These are phyloP conservation scores for Lyophyllum semitale DNA, from an alignment of 768 basidiomycete genomes.

Conservation along the genomic window DNA sequence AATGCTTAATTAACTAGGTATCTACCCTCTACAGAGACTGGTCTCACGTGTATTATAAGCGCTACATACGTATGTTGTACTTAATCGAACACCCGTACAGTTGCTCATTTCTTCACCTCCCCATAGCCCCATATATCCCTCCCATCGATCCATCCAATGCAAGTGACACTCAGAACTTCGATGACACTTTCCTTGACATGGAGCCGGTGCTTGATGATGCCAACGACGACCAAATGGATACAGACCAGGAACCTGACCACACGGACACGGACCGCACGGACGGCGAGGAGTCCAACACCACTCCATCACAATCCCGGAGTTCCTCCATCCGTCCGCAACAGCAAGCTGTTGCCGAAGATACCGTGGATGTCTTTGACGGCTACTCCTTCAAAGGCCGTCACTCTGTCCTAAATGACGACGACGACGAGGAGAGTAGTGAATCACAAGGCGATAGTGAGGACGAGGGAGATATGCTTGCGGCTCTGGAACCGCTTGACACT, in stretches of 20 bases:
- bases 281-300: constrained; percentile 75
- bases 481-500: constrained; percentile 17
- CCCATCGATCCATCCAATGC: constrained; percentile 90
- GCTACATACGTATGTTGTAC: constrained; percentile 79
- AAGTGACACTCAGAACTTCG: constrained; percentile 96
- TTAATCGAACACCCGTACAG: constrained; percentile 4
- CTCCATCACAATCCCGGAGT: constrained; percentile 78
- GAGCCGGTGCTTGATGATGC: constrained; percentile 85
- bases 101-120: constrained; percentile 4
- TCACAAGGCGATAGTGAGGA: constrained; percentile 46
- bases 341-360: constrained; percentile 45
- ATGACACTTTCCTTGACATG: constrained; percentile 96
- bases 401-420: constrained; percentile 77
- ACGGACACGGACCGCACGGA: constrained; percentile 75
- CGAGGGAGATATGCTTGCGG: constrained; percentile 27
- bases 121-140: constrained; percentile 86
- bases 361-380: constrained; percentile 85
- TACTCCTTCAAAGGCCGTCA: constrained; percentile 91
- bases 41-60: constrained; percentile 93
- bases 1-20: constrained; percentile 15
- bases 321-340: constrained; percentile 58
- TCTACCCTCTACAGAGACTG: constrained; percentile 64
- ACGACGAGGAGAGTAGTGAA: constrained; percentile 54
- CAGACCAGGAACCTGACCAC: constrained; percentile 66
- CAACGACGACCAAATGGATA: constrained; percentile 64